Conservation (phyloP, 352 stramenopile genomes). For the Thalassiosira ordinaria region DNA sequence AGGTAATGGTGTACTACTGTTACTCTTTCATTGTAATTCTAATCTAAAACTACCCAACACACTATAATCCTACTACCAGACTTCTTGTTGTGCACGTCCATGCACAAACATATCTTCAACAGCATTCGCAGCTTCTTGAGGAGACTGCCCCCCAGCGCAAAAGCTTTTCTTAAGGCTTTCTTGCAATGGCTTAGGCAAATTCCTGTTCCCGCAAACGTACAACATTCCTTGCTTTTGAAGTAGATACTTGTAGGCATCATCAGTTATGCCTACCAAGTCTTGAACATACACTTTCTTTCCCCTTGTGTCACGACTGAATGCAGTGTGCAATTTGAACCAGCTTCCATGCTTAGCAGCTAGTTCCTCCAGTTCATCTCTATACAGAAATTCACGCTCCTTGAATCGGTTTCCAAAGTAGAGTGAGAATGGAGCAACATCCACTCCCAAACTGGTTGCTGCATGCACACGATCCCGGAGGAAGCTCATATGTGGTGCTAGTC, state of each 20-base stretch:
- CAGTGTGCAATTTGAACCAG: constrained; percentile 74
- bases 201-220: constrained; percentile 76
- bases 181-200: constrained; percentile 66
- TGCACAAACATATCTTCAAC: constrained; percentile 63
- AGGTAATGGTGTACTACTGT: no score
- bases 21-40: no score
- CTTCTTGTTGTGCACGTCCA: constrained; percentile 53
- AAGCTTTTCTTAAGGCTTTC: constrained; percentile 60
- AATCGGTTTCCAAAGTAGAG: constrained; percentile 78
- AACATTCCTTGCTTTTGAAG: constrained; percentile 61
- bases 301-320: constrained; percentile 66
- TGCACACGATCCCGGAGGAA: constrained; percentile 70
- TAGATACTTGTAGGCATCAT: constrained; percentile 63
- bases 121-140: constrained; percentile 49
- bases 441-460: constrained; percentile 47
- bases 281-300: constrained; percentile 78
- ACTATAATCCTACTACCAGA: constrained; percentile 46
- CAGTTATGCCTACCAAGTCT: constrained; percentile 71
- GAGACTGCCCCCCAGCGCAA: no score
- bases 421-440: constrained; percentile 67
- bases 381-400: constrained; percentile 65
- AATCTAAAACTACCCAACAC: no score
- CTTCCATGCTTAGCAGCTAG: constrained; percentile 57
- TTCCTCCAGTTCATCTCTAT: constrained; percentile 58
- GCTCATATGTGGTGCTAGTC: constrained; percentile 66